These are phyloP conservation scores for Epichloe typhina DNA, from an alignment of 2,329 filamentous ascomycete species.

Conservation along the genomic window DNA sequence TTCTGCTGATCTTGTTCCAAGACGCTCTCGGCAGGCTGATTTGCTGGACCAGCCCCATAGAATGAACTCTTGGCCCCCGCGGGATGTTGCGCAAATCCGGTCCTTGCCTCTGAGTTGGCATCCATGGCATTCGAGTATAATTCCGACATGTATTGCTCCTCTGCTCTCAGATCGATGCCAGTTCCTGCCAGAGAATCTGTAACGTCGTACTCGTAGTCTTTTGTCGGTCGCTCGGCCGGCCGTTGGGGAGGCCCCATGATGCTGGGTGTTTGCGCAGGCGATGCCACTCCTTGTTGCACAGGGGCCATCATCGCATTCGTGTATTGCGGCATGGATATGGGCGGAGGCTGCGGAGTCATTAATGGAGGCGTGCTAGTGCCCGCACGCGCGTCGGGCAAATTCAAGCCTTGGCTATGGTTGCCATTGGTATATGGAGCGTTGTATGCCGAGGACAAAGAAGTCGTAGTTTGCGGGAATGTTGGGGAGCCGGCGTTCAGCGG, in stretches of 20 bases:
- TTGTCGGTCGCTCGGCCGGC: constrained; percentile 48
- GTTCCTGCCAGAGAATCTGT: constrained; percentile 75
- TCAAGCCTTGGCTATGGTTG: constrained; percentile 22
- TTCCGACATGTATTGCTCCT: constrained; percentile 68
- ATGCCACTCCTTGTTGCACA: constrained; percentile 12
- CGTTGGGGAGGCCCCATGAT: constrained; percentile 47
- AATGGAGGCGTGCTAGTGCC: constrained; percentile 18
- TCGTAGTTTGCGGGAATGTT: constrained; percentile 20
- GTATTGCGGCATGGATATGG: constrained; percentile 13
- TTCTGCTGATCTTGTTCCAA: constrained; percentile 43
- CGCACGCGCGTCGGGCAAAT: constrained; percentile 21
- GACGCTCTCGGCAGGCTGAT: constrained; percentile 41
- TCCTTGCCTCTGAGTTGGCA: constrained; percentile 31
- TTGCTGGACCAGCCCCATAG: constrained; percentile 52
- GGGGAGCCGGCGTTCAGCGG: constrained; percentile 24
- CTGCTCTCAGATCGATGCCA: constrained; percentile 75
- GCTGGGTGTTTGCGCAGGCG: constrained; percentile 16
- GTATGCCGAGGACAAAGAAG: constrained; percentile 19
- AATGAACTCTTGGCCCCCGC: constrained; percentile 43
- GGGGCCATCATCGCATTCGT: constrained; percentile 18
- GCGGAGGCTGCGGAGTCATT: constrained; percentile 17
- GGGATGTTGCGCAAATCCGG: constrained; percentile 37
- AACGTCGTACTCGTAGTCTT: constrained; percentile 55
- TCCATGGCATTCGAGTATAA: constrained; percentile 42
- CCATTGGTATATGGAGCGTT: constrained; percentile 26